These are phyloP conservation scores for Erysiphe pulchra DNA, from an alignment of 2,329 filamentous ascomycete genomes.

Conservation along the genomic window DNA sequence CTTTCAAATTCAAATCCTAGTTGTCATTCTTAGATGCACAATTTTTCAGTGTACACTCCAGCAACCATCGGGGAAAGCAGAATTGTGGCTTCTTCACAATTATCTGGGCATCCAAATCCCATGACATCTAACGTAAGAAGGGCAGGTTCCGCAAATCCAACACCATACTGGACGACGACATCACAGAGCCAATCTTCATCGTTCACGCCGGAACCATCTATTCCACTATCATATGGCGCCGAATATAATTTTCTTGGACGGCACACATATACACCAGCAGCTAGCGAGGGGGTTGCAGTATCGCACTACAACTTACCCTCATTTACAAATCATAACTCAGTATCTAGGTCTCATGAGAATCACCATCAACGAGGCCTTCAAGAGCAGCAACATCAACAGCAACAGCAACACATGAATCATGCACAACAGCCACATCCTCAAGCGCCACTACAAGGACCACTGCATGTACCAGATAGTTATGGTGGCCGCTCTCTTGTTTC, in stretches of 20 bases:
- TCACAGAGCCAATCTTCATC: slow-evolving; percentile 23
- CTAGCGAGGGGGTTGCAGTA: background rate
- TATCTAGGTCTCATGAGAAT: background rate
- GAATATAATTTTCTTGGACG: slow-evolving; percentile 18
- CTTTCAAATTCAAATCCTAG: slow-evolving; percentile 43
- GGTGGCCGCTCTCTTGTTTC: slow-evolving; percentile 27
- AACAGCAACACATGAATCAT: slow-evolving; percentile 16
- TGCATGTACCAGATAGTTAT: slow-evolving; percentile 33
- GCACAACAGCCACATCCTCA: slow-evolving; percentile 22
- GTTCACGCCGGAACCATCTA: slow-evolving; percentile 23
- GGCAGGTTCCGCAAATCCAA: slow-evolving; percentile 30
- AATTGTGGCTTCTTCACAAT: slow-evolving; percentile 16
- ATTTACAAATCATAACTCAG: background rate
- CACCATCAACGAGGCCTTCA: slow-evolving; percentile 10
- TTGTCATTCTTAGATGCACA: slow-evolving; percentile 19
- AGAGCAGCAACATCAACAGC: slow-evolving; percentile 13
- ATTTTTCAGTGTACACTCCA: slow-evolving; percentile 28
- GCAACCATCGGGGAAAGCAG: slow-evolving; percentile 14
- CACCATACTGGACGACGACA: slow-evolving; percentile 8
- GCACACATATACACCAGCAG: slow-evolving; percentile 29
- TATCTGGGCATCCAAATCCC: slow-evolving; percentile 24
- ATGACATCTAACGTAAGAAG: slow-evolving; percentile 34
- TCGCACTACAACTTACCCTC: background rate
- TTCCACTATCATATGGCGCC: slow-evolving; percentile 10
- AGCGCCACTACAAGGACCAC: slow-evolving; percentile 24